Percentiles rank a stretch among this genome's conserved stretches.
phyloP scores from a whole-genome alignment of 2,329 filamentous ascomycete genomes.

The Elsinoe perseae region DNA sequence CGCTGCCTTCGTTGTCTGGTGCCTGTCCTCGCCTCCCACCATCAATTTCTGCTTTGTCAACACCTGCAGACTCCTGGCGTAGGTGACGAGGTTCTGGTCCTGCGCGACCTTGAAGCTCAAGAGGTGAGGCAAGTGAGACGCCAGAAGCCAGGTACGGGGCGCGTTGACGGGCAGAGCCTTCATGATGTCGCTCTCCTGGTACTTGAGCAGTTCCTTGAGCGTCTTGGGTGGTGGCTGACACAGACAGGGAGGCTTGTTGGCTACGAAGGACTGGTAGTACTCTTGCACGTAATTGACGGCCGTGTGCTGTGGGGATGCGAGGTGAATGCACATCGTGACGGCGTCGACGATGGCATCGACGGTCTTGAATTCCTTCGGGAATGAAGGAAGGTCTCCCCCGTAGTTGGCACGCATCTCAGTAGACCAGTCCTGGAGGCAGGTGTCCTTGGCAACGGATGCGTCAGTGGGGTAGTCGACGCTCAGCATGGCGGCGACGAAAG shows the following conservation, averaged over 20 bases:
- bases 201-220: constrained; percentile 20
- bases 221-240: constrained; percentile 28
- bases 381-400: constrained; percentile 35
- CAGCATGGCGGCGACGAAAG: constrained; percentile 32
- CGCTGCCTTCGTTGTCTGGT: constrained; percentile 22
- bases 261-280: constrained; percentile 44
- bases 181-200: constrained; percentile 31
- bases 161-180: constrained; percentile 38
- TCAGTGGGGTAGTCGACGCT: constrained; percentile 30
- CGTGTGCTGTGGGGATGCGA: constrained; percentile 44
- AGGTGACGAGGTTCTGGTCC: constrained; percentile 36
- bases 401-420: constrained; percentile 33
- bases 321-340: constrained; percentile 47
- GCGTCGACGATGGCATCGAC: constrained; percentile 39
- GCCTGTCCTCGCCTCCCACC: constrained; percentile 18
- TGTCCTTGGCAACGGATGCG: constrained; percentile 26
- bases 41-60: constrained; percentile 20
- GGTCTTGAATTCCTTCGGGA: constrained; percentile 37
- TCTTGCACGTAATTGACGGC: constrained; percentile 47
- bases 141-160: constrained; percentile 40
- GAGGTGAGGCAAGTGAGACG: constrained; percentile 40
- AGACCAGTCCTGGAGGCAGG: constrained; percentile 35
- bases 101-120: constrained; percentile 29
- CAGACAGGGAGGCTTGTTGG: constrained; percentile 38
- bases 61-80: constrained; percentile 32